Conservation (phyloP, 1,284 basidiomycete species). For the Lentinula novae-zelandiae region DNA sequence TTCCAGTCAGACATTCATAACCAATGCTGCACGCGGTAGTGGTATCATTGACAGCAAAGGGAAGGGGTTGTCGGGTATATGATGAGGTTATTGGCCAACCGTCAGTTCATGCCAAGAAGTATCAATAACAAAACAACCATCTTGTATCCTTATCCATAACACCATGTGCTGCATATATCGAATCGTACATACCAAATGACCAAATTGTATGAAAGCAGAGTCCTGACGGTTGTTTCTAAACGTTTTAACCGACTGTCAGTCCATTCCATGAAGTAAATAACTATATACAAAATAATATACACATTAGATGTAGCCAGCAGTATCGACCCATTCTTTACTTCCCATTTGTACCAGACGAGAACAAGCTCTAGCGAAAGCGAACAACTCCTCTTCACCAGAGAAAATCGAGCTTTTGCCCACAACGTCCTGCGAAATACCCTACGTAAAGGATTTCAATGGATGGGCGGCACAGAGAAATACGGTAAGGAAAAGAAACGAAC, state of each 20-base stretch:
- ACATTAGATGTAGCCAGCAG: slow-evolving; percentile 33
- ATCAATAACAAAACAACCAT: neutral
- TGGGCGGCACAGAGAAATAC: neutral
- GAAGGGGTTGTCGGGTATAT: slow-evolving; percentile 25
- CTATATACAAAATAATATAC: neutral
- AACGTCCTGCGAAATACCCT: slow-evolving; percentile 76
- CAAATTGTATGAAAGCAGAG: too few species aligned
- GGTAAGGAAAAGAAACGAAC: slow-evolving; percentile 40
- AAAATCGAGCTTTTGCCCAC: slow-evolving; percentile 86
- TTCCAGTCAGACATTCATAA: slow-evolving; percentile 22
- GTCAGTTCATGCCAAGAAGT: neutral
- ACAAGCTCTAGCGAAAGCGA: slow-evolving; percentile 92
- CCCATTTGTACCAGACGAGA: slow-evolving; percentile 92
- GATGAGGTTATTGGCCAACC: neutral
- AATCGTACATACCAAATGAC: neutral
- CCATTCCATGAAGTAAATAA: neutral
- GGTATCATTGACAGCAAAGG: slow-evolving; percentile 36
- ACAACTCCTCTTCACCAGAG: slow-evolving; percentile 90
- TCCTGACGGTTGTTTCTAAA: too few species aligned
- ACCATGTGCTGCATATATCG: neutral
- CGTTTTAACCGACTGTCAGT: too few species aligned
- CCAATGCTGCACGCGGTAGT: slow-evolving; percentile 39
- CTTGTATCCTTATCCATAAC: slow-evolving; percentile 6
- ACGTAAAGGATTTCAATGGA: slow-evolving; percentile 7
- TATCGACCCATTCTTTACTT: slow-evolving; percentile 79